phyloP scores from a whole-genome alignment of 2,329 filamentous ascomycete species.

The Epichloe elymi region DNA sequence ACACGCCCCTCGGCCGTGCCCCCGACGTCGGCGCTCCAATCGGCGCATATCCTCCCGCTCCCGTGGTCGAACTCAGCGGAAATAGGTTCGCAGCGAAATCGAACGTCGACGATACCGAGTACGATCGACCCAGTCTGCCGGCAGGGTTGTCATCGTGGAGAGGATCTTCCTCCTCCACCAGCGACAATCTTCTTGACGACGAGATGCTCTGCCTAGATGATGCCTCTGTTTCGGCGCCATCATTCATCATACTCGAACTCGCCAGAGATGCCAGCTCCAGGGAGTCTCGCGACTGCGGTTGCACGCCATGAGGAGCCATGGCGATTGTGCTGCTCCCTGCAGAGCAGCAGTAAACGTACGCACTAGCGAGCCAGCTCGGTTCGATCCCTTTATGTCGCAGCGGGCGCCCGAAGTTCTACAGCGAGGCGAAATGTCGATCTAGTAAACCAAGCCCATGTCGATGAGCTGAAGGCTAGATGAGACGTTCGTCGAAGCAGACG shows the following conservation, averaged over 20 bases:
- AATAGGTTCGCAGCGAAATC: slow-evolving; percentile 92
- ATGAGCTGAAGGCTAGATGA: background rate
- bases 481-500: background rate
- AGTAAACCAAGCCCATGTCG: slow-evolving; percentile 17
- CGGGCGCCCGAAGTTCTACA: too few relatives aligned
- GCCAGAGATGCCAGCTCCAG: slow-evolving; percentile 92
- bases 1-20: slow-evolving; percentile 30
- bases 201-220: slow-evolving; percentile 75
- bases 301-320: slow-evolving; percentile 27
- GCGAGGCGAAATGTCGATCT: slow-evolving; percentile 2
- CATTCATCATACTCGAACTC: slow-evolving; percentile 51
- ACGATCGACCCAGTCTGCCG: slow-evolving; percentile 46
- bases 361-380: background rate
- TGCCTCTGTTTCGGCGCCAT: slow-evolving; percentile 46
- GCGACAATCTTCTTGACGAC: slow-evolving; percentile 82
- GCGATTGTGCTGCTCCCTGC: slow-evolving; percentile 13
- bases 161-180: slow-evolving; percentile 69
- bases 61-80: slow-evolving; percentile 71
- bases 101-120: slow-evolving; percentile 85
- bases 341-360: background rate
- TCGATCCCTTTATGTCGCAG: background rate
- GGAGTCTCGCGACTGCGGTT: slow-evolving; percentile 61
- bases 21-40: slow-evolving; percentile 61
- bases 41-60: slow-evolving; percentile 63
- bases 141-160: slow-evolving; percentile 45